These are phyloP conservation scores for Ogataea haglerorum DNA, from an alignment of 805 yeast genomes.

Conservation along the genomic window DNA sequence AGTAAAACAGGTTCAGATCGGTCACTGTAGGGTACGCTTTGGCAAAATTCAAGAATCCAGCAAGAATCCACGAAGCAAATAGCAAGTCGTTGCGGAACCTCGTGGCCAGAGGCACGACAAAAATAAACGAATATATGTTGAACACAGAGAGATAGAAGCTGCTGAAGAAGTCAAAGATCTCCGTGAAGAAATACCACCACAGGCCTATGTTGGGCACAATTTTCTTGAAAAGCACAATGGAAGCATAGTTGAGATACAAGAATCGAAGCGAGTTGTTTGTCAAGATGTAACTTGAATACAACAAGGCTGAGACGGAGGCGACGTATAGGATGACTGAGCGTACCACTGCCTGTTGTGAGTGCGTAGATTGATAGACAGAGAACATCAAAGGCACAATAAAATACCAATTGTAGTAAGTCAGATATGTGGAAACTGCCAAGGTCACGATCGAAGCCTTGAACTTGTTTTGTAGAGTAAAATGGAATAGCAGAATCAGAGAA, in stretches of 20 bases:
- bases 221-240: conserved; percentile 57
- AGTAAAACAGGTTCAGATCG: conserved; percentile 52
- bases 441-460: conserved; percentile 44
- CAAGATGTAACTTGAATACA: conserved; percentile 38
- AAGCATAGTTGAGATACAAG: conserved; percentile 54
- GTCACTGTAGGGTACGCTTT: conserved; percentile 85
- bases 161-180: conserved; percentile 86
- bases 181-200: conserved; percentile 99
- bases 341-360: conserved; percentile 12
- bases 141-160: conserved; percentile 81
- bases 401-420: conserved; percentile 60
- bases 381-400: conserved; percentile 56
- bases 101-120: conserved; percentile 69
- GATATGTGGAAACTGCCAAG: conserved; percentile 60
- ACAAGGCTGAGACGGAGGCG: conserved; percentile 27
- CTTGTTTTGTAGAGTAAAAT: conserved; percentile 41
- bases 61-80: conserved; percentile 39
- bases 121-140: conserved; percentile 66
- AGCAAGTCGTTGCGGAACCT: conserved; percentile 46
- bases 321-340: conserved; percentile 31
- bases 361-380: conserved; percentile 14
- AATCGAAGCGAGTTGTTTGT: conserved; percentile 42
- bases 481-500: conserved; percentile 46
- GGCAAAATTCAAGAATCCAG: conserved; percentile 50
- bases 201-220: conserved; percentile 88